Percentiles rank a stretch among this genome's conserved stretches.
These are phyloP conservation scores for Gamarada debralockiae DNA, from an alignment of 495 filamentous ascomycete species.

Conservation along the genomic window DNA sequence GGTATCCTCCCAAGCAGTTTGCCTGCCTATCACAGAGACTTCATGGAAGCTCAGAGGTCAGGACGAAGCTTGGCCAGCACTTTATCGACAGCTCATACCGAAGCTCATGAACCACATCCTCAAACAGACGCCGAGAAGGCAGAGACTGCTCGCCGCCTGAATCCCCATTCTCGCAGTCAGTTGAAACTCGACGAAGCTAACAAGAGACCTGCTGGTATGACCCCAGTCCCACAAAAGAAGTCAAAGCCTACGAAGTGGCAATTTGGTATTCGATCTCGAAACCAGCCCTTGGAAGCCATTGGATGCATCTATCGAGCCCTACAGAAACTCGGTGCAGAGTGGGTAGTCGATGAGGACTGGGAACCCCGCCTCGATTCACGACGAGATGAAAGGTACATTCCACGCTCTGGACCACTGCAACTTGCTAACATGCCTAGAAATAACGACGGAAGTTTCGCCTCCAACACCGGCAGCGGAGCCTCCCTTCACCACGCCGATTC, in stretches of 20 bases:
- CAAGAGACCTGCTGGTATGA: conserved; percentile 63
- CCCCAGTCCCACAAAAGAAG: conserved; percentile 61
- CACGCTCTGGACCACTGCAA: neutral
- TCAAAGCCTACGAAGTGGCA: conserved; percentile 81
- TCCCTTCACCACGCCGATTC: conserved; percentile 31
- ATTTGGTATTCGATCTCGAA: conserved; percentile 92
- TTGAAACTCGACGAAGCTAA: conserved; percentile 55
- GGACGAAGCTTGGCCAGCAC: conserved; percentile 34
- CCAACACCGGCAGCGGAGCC: conserved; percentile 21
- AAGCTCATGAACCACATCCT: conserved; percentile 45
- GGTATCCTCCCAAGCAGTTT: conserved; percentile 86
- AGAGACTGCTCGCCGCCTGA: conserved; percentile 68
- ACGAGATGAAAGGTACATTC: conserved; percentile 19
- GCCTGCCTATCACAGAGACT: conserved; percentile 83
- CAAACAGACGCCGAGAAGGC: conserved; percentile 71
- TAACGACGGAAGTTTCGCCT: conserved; percentile 21
- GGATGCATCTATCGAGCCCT: conserved; percentile 91
- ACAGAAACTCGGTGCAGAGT: conserved; percentile 78
- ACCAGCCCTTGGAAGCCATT: conserved; percentile 89
- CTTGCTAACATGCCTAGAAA: conserved; percentile 9
- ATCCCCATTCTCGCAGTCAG: conserved; percentile 67
- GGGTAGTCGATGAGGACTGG: conserved; percentile 62
- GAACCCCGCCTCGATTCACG: conserved; percentile 17
- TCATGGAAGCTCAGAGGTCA: conserved; percentile 69
- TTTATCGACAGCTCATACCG: conserved; percentile 34